A percentile compares a stretch with the other conserved stretches of the same genome.
These are phyloP conservation scores for Tuber calosporum DNA, from an alignment of 495 filamentous ascomycete species.

Conservation along the genomic window DNA sequence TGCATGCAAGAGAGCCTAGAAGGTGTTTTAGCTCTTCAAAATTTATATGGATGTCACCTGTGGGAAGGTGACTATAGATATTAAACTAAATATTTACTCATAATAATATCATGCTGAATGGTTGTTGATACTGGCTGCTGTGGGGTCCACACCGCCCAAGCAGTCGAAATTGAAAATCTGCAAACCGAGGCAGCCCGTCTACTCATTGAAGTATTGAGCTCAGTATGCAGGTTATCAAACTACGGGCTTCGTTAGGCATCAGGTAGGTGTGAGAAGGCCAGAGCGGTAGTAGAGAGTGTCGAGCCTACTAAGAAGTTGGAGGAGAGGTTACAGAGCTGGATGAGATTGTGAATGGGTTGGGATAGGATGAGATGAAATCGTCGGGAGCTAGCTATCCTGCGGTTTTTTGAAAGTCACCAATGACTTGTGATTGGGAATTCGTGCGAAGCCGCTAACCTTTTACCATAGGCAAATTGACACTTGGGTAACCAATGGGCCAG, in stretches of 20 bases:
- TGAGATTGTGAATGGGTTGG: constrained; percentile 57
- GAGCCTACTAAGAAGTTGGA: constrained; percentile 64
- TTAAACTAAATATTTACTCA: background rate
- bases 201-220: constrained; percentile 81
- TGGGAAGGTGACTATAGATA: background rate
- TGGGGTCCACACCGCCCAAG: constrained; percentile 81
- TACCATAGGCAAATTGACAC: constrained; percentile 11
- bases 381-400: constrained; percentile 16
- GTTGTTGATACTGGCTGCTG: constrained; percentile 11
- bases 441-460: constrained; percentile 1
- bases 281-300: constrained; percentile 50
- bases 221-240: constrained; percentile 65
- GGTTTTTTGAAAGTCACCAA: background rate
- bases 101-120: too few relatives aligned
- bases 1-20: background rate
- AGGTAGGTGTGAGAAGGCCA: constrained; percentile 49
- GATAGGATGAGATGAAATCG: constrained; percentile 34
- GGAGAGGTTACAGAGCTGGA: constrained; percentile 58
- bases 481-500: constrained; percentile 19
- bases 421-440: constrained; percentile 7
- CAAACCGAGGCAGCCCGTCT: constrained; percentile 78
- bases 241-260: constrained; percentile 65
- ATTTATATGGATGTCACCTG: background rate
- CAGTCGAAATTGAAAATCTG: constrained; percentile 75
- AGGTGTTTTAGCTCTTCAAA: background rate